Conservation (phyloP, 2,329 filamentous ascomycete species). For the Colletotrichum incanum region DNA sequence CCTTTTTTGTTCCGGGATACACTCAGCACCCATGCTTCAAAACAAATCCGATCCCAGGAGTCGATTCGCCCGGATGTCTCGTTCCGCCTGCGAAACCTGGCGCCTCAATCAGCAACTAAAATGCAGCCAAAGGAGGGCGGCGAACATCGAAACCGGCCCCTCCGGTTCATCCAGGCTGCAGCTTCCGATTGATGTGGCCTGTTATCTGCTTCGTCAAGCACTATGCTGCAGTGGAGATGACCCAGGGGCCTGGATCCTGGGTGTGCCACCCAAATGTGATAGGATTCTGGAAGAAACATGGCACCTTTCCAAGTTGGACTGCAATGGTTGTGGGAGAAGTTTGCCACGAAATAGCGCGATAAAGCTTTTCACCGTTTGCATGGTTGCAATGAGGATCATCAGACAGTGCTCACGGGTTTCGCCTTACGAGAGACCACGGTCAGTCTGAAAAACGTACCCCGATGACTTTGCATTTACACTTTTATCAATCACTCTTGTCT, state of each 20-base stretch:
- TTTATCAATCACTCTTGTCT: not conserved
- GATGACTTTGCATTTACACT: not conserved
- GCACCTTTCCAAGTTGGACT: not conserved
- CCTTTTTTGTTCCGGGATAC: not conserved
- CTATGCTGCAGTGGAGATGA: not conserved
- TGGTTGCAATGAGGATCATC: too few species aligned
- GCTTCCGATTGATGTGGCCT: not conserved
- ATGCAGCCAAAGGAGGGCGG: not conserved
- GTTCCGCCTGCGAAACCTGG: too few species aligned
- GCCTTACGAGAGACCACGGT: not conserved
- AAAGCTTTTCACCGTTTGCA: not conserved
- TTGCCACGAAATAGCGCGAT: not conserved
- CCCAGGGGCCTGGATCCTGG: slow-evolving; percentile 13
- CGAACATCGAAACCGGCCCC: not conserved
- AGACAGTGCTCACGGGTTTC: not conserved
- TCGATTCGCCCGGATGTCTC: not conserved
- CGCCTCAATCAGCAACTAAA: not conserved
- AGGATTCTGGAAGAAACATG: not conserved
- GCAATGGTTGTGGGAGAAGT: too few species aligned
- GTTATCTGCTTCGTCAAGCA: not conserved
- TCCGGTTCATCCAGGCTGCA: slow-evolving; percentile 9
- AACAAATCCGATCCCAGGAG: not conserved
- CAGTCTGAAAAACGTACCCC: not conserved
- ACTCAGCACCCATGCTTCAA: not conserved
- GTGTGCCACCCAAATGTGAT: slow-evolving; percentile 3